Evolutionary conservation across 768 basidiomycete species (phyloP).

Genomic region (Rhizopogon rudus): DNA sequence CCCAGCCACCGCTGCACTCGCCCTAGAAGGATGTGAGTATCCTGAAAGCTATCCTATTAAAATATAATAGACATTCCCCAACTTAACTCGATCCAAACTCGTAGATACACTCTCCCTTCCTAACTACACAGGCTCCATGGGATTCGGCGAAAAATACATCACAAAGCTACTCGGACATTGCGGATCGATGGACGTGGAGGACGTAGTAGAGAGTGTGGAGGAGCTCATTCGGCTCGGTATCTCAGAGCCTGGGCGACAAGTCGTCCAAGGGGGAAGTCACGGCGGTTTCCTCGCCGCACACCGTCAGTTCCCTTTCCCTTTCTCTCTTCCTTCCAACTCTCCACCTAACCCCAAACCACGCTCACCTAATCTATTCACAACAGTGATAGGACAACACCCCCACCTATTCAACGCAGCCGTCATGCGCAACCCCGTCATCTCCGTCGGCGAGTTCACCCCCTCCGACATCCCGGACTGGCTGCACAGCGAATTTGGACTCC

Average conservation of each 20-base stretch:
- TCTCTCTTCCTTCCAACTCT: not conserved
- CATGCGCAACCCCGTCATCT: constrained; percentile 67
- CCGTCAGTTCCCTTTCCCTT: constrained; percentile 33
- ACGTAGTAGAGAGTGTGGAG: constrained; percentile 51
- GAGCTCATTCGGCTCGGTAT: constrained; percentile 48
- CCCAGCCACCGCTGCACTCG: constrained; percentile 38
- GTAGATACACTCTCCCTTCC: constrained; percentile 55
- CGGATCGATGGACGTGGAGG: constrained; percentile 60
- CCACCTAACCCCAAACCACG: not conserved
- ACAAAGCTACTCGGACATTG: constrained; percentile 51
- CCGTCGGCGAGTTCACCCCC: constrained; percentile 46
- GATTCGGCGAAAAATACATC: constrained; percentile 61
- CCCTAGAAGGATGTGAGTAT: constrained; percentile 56
- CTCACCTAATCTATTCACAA: not conserved
- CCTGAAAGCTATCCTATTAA: not conserved
- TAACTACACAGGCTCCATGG: constrained; percentile 66
- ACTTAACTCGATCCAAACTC: too few species aligned
- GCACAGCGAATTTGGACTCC: constrained; percentile 36
- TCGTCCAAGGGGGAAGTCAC: constrained; percentile 64
- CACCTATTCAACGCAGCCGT: constrained; percentile 57
- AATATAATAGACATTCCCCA: too few species aligned
- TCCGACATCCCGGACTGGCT: constrained; percentile 72
- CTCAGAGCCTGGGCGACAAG: constrained; percentile 45
- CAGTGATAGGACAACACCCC: constrained; percentile 63
- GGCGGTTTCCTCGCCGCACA: constrained; percentile 63